Evolutionary conservation across 371 early-diverging fungal species (phyloP), one percentile per base, ranked within the genome.

Genomic region (Actinomortierella wolfii): DNA sequence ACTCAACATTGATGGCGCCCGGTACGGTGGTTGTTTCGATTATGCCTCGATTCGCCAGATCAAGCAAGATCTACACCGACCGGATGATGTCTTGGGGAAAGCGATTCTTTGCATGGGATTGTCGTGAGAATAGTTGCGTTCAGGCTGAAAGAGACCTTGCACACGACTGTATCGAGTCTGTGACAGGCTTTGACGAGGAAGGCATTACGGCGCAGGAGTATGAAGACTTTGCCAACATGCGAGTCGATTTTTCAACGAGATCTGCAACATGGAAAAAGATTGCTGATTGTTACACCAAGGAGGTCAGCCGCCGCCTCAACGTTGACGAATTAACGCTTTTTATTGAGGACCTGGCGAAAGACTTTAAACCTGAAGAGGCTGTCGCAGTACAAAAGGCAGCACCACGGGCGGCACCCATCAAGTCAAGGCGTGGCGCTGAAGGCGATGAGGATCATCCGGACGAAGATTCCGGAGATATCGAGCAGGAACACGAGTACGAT

Each of bases 41-140:
- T 5, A 26, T 73, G 15, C 74, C 74, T 13, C 67, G 74, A 23
- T 73, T 67, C 51, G 59, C 74, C 2, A 43, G 67, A 26, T 73
- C 74, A 11, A 73, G 74, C 53, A 73, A 67, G 41, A 59, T 67
- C 9, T 73, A 67, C 45, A 73, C 74, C 42, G 74, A 73, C 23
- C 59, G 74, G 6, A 73, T 73, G 74, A 73, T 73, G 74, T 67
- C 67, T 0, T 67, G 66, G 49, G 74, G 74, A 5, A 73, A 73
- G 26, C 61, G 74, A 0, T 67, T 73, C 46, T 67, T 73, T 57
- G 74, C 67, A 17, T 73, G 74, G 74, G 74, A 73, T 39, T 73
- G 74, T 43, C 60, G 45, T 26, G 56, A 63, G 17, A 67, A 73
- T 29, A 57, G 51, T 14, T 73, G 74, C 50, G 74, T 73, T 14